These are phyloP conservation scores for Ophiocordyceps australis DNA, from an alignment of 2,329 filamentous ascomycete genomes.

Conservation along the genomic window DNA sequence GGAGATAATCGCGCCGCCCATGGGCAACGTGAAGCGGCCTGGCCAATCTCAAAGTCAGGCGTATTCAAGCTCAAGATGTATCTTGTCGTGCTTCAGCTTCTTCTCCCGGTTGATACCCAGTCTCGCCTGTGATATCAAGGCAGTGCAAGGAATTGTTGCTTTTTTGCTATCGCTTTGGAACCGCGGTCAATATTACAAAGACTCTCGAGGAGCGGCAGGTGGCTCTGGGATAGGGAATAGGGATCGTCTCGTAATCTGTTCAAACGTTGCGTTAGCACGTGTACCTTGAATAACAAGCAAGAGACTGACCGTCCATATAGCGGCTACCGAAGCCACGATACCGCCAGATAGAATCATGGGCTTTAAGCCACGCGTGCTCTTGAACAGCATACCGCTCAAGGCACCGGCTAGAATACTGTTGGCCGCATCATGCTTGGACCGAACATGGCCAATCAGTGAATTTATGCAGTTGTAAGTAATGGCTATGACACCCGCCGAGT, in stretches of 20 bases:
- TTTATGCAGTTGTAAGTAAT: slow-evolving; percentile 94
- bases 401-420: slow-evolving; percentile 79
- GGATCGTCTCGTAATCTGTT: slow-evolving; percentile 13
- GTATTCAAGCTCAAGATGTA: no score
- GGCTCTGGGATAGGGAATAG: slow-evolving; percentile 21
- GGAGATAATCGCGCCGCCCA: background rate
- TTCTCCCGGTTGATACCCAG: no score
- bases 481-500: slow-evolving; percentile 87
- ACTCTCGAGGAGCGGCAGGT: no score
- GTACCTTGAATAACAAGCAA: no score
- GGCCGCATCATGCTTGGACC: slow-evolving; percentile 74
- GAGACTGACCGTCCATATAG: slow-evolving; percentile 77
- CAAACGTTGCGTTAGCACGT: no score
- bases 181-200: no score
- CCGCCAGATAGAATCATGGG: slow-evolving; percentile 91
- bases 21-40: no score
- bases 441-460: slow-evolving; percentile 58
- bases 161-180: no score
- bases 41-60: no score
- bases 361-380: slow-evolving; percentile 76
- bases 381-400: slow-evolving; percentile 86
- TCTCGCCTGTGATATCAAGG: no score
- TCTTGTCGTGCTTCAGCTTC: no score
- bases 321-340: slow-evolving; percentile 73
- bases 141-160: no score